A percentile compares a stretch with the other conserved stretches of the same genome.
phyloP scores from a whole-genome alignment of 352 stramenopile species.

The Phytophthora sansomeana region DNA sequence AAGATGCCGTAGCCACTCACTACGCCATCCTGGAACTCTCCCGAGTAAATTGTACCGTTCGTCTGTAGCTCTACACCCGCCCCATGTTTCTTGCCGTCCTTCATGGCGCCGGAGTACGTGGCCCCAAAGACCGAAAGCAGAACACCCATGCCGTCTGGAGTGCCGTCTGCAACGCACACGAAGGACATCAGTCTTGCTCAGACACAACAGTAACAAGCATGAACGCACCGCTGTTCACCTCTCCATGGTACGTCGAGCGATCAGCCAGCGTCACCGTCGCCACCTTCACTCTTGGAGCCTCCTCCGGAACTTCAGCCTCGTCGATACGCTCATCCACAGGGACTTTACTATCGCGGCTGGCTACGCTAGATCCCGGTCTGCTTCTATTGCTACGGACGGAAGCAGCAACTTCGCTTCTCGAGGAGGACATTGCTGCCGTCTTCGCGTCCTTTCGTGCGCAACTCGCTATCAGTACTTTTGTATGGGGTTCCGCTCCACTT shows the following conservation, averaged over 20 bases:
- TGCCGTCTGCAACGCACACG: constrained; percentile 24
- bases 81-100: constrained; percentile 43
- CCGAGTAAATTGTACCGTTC: constrained; percentile 52
- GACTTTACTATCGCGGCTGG: constrained; percentile 3
- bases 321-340: background rate
- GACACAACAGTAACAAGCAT: constrained; percentile 1
- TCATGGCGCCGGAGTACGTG: constrained; percentile 50
- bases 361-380: constrained; percentile 28
- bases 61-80: constrained; percentile 49
- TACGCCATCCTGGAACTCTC: constrained; percentile 40
- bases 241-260: constrained; percentile 43
- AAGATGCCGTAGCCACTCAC: constrained; percentile 54
- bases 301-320: background rate
- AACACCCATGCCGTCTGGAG: constrained; percentile 50
- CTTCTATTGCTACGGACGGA: constrained; percentile 20
- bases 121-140: constrained; percentile 43
- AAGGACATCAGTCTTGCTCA: background rate
- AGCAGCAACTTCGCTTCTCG: constrained; percentile 4
- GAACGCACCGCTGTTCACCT: constrained; percentile 33
- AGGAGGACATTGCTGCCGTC: constrained; percentile 22
- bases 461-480: constrained; percentile 23
- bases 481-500: constrained; percentile 30
- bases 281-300: constrained; percentile 13
- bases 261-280: constrained; percentile 30
- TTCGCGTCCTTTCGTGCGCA: constrained; percentile 32